Conservation (phyloP, 169 alveolate species). For the Plasmodium fragile region DNA sequence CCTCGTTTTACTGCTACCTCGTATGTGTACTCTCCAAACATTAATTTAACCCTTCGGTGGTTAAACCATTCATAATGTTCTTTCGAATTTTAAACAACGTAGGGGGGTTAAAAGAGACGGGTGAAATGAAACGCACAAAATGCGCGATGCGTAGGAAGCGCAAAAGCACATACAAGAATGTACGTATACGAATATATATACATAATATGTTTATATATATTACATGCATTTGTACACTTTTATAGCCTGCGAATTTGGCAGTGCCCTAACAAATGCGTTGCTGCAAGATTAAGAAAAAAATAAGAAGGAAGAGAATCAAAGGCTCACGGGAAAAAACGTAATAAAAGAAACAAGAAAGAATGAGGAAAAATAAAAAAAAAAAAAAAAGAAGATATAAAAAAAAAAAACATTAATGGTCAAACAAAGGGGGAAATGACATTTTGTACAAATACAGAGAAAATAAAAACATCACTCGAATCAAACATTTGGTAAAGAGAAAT, state of each 20-base stretch:
- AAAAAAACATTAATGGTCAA: not conserved
- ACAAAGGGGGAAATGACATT: not conserved
- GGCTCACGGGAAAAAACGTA: not conserved
- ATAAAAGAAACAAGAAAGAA: not conserved
- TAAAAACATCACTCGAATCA: not conserved
- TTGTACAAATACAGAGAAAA: not conserved
- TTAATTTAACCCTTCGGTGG: conserved; percentile 18
- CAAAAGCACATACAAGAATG: not conserved
- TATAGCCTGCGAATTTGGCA: not conserved
- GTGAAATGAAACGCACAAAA: conserved; percentile 1
- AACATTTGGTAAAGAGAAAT: not conserved
- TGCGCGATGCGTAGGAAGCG: not conserved
- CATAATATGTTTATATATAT: not conserved
- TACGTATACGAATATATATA: not conserved
- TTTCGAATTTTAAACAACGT: conserved; percentile 3
- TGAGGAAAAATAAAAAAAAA: not conserved
- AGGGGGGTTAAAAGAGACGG: conserved; percentile 1
- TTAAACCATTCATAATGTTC: conserved; percentile 39
- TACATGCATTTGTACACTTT: not conserved
- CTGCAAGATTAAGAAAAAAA: not conserved
- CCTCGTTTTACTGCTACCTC: not conserved
- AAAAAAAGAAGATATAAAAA: not conserved
- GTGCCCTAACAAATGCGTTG: not conserved
- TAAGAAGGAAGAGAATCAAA: not conserved
- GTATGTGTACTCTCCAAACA: not conserved